Evolutionary conservation across 441 rosid species (phyloP), one percentile per base, ranked within the genome.

Genomic region (Gossypium aridum): DNA sequence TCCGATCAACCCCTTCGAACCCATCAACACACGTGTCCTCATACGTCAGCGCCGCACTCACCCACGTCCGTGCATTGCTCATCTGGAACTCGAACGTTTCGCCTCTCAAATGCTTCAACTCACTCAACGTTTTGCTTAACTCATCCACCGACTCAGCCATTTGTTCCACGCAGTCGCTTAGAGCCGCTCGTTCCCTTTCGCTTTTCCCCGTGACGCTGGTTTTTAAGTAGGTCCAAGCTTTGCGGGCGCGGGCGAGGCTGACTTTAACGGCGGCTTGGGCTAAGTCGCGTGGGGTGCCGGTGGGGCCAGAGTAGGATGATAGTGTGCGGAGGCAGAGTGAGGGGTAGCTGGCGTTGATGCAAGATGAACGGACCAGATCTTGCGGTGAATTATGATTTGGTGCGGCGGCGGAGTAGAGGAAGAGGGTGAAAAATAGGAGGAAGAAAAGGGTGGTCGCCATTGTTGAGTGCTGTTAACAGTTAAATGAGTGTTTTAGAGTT

Each of bases 1-100:
- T 67, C 53, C 84, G 83, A 45, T 77, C 82, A 23, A 81, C 74
- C 1, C 70, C 87, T 22, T 87, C 77, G 71, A 90, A 91, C 75
- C 98, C 96, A 74, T 91, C 96, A 1, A 93, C 81, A 80, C 98
- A 93, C 64, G 96, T 91, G 84, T 93, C 90, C 75, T 91, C 93
- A 70, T 91, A 70, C 23, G 94, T 89, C 78, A 92, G 65, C 0
- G 96, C 92, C 3, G 96, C 92, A 39, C 96, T 91, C 19, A 83
- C 90, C 97, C 95, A 91, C 20, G 91, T 93, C 86, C 87, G 83
- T 2, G 89, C 96, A 68, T 91, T 91, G 56, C 87, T 89, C 89
- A 90, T 71, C 87, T 87, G 88, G 87, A 87, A 85, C 62, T 76
- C 49, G 28, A 93, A 84, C 76, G 87, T 79, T 37, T 83, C 84